Percentiles rank a stretch among this genome's conserved stretches.
phyloP scores from a whole-genome alignment of 2,329 filamentous ascomycete genomes.

The Fusarium nanum region DNA sequence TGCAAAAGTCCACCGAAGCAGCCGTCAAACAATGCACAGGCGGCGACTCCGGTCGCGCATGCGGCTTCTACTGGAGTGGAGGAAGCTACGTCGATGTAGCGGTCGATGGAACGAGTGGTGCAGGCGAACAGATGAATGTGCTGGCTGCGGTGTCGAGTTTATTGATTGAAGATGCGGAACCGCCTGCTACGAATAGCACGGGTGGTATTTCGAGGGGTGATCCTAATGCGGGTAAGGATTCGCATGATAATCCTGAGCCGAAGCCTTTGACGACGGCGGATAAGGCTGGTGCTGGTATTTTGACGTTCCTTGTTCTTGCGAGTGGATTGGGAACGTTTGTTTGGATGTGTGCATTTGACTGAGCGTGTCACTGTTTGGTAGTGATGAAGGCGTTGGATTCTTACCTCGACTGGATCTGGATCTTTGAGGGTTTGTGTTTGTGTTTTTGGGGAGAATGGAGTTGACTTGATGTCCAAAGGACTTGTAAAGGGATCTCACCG shows the following conservation, averaged over 20 bases:
- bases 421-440: neutral
- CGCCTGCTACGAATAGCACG: slow-evolving; percentile 58
- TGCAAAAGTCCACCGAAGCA: slow-evolving; percentile 67
- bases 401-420: slow-evolving; percentile 1
- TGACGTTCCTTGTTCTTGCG: slow-evolving; percentile 59
- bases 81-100: slow-evolving; percentile 59
- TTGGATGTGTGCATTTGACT: slow-evolving; percentile 61
- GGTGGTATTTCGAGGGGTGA: slow-evolving; percentile 64
- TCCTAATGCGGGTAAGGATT: slow-evolving; percentile 53
- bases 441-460: slow-evolving; percentile 30
- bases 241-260: slow-evolving; percentile 47
- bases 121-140: slow-evolving; percentile 70
- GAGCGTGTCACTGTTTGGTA: neutral
- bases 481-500: neutral
- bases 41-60: slow-evolving; percentile 67
- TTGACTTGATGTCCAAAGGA: neutral
- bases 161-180: slow-evolving; percentile 56
- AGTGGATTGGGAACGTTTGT: slow-evolving; percentile 58
- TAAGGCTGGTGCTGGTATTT: slow-evolving; percentile 60
- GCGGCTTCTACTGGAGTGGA: slow-evolving; percentile 72
- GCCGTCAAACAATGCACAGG: slow-evolving; percentile 73
- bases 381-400: slow-evolving; percentile 1
- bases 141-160: slow-evolving; percentile 65
- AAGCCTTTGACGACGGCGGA: slow-evolving; percentile 57
- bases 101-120: slow-evolving; percentile 65